These are phyloP conservation scores for Aspergillus phoenicis DNA, from an alignment of 2,329 filamentous ascomycete species.

Conservation along the genomic window DNA sequence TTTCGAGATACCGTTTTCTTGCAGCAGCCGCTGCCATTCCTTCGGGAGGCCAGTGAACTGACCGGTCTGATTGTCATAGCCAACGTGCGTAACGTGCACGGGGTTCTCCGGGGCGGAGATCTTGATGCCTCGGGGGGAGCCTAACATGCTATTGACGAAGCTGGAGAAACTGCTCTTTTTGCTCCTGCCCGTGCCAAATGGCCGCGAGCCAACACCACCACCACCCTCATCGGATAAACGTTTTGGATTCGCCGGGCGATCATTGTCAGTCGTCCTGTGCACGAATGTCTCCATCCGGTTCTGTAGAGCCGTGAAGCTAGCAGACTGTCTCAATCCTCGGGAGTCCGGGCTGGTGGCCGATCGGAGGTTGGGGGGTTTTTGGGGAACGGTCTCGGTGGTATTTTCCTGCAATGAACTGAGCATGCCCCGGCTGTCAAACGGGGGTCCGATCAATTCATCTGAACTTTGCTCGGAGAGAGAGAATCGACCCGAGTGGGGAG, in stretches of 20 bases:
- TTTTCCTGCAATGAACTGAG: constrained; percentile 48
- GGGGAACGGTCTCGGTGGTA: constrained; percentile 37
- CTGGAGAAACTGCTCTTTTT: constrained; percentile 89
- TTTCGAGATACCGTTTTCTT: constrained; percentile 93
- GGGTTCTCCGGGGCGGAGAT: constrained; percentile 98
- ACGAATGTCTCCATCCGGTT: constrained; percentile 56
- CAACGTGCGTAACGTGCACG: constrained; percentile 96
- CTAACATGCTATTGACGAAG: constrained; percentile 81
- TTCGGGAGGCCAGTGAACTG: constrained; percentile 96
- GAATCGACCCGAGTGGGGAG: constrained; percentile 37
- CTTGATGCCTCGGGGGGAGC: constrained; percentile 83
- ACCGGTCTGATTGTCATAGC: constrained; percentile 93
- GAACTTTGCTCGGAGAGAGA: constrained; percentile 43
- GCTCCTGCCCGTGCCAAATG: constrained; percentile 59
- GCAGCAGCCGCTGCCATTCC: constrained; percentile 95
- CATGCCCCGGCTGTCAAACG: constrained; percentile 49
- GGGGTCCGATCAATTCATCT: constrained; percentile 49
- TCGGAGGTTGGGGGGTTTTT: constrained; percentile 48
- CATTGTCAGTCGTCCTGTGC: constrained; percentile 45
- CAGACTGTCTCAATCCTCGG: constrained; percentile 65
- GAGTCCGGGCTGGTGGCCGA: constrained; percentile 59
- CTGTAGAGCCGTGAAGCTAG: constrained; percentile 61
- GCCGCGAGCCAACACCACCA: constrained; percentile 54
- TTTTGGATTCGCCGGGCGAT: constrained; percentile 63
- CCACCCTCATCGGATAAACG: constrained; percentile 77